Conservation (phyloP, 345 rosid species). For the Sisymbrium irio region DNA sequence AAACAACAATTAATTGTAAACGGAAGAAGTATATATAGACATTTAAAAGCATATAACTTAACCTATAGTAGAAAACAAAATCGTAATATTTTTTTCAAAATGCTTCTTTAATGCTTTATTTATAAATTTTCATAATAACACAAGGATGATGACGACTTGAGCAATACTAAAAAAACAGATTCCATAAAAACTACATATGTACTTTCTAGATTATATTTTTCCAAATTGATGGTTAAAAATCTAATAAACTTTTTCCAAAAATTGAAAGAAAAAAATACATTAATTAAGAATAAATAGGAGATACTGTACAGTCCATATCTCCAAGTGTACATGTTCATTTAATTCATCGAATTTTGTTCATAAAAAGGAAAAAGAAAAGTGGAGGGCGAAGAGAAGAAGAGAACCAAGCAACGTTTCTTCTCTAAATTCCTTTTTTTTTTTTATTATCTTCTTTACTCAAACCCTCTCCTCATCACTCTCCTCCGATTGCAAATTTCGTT, state of each 20-base stretch:
- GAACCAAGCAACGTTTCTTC: conserved; percentile 29
- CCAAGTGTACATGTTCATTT: neutral
- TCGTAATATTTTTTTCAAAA: no score
- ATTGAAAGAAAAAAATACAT: neutral
- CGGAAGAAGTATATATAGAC: no score
- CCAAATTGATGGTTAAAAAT: neutral
- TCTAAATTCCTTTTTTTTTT: neutral
- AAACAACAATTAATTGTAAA: no score
- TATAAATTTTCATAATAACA: no score
- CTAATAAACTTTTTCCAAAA: neutral
- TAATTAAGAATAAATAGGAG: neutral
- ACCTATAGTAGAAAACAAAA: no score
- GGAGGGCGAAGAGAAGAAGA: conserved; percentile 24
- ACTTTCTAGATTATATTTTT: neutral
- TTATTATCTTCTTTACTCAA: neutral
- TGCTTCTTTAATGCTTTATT: no score
- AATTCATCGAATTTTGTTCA: conserved; percentile 15
- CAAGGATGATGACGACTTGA: neutral
- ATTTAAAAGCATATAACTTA: no score
- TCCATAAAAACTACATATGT: neutral
- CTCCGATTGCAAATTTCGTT: neutral
- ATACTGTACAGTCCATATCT: neutral
- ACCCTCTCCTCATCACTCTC: neutral
- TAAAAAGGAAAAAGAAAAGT: conserved; percentile 19
- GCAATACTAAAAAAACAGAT: neutral